These are phyloP conservation scores for Ceratopteris richardii DNA, from an alignment of 75 land plant species.

Conservation along the genomic window DNA sequence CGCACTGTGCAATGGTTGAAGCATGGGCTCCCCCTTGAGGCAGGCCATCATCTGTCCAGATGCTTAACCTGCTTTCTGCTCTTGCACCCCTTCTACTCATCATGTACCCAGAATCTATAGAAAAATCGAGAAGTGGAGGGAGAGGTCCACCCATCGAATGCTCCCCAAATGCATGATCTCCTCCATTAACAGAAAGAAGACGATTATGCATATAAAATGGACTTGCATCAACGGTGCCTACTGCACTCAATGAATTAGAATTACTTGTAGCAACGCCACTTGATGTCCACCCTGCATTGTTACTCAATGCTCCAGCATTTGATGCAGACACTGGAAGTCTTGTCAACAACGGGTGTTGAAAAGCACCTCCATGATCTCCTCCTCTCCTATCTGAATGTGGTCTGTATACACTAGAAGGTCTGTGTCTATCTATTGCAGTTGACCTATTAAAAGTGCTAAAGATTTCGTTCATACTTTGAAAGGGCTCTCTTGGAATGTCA, in stretches of 20 bases:
- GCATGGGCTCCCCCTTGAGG: slow-evolving; percentile 17
- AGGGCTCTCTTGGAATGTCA: slow-evolving; percentile 34
- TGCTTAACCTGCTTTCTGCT: slow-evolving; percentile 12
- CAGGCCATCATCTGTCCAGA: slow-evolving; percentile 22
- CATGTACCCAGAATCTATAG: slow-evolving; percentile 11
- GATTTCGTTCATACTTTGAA: slow-evolving; percentile 34
- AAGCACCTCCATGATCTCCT: slow-evolving; percentile 50
- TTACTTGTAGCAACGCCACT: slow-evolving; percentile 23
- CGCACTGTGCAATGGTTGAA: slow-evolving; percentile 11
- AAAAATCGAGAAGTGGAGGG: slow-evolving; percentile 10
- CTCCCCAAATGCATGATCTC: slow-evolving; percentile 49
- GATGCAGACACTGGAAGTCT: slow-evolving; percentile 41
- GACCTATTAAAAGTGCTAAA: slow-evolving; percentile 30
- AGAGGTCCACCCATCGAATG: slow-evolving; percentile 16
- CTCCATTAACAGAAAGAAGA: slow-evolving; percentile 42
- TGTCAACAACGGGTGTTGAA: slow-evolving; percentile 74
- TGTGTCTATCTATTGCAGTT: slow-evolving; percentile 16
- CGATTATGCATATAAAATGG: slow-evolving; percentile 36
- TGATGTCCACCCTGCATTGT: slow-evolving; percentile 17
- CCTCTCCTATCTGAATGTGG: slow-evolving; percentile 52
- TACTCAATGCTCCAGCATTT: slow-evolving; percentile 6
- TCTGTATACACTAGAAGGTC: slow-evolving; percentile 15
- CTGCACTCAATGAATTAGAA: slow-evolving; percentile 19
- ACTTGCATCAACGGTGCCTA: slow-evolving; percentile 20
- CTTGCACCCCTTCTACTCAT: slow-evolving; percentile 26